A percentile compares a stretch with the other conserved stretches of the same genome.
Conservation (phyloP, 345 rosid genomes). For the Lepidium didymum region DNA sequence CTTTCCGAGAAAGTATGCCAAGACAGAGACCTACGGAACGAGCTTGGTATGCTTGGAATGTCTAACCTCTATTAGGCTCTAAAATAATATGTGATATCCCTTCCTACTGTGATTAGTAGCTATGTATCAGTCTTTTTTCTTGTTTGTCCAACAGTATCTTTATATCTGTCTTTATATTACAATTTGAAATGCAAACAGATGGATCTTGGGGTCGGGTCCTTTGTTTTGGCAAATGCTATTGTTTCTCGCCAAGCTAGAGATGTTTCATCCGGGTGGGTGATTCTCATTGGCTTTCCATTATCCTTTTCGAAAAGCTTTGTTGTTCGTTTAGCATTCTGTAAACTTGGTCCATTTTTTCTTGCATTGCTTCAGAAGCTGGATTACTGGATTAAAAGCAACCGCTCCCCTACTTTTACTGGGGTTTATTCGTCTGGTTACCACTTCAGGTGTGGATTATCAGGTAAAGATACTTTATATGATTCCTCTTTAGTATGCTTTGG, state of each 20-base stretch:
- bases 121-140: neutral
- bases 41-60: slow-evolving; percentile 50
- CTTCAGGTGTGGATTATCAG: slow-evolving; percentile 83
- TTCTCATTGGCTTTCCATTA: neutral
- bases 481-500: neutral
- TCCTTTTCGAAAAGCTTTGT: neutral
- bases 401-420: slow-evolving; percentile 67
- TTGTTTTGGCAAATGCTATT: slow-evolving; percentile 67
- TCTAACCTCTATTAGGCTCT: neutral
- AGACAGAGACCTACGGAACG: slow-evolving; percentile 80
- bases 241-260: slow-evolving; percentile 81
- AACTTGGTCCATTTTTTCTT: neutral
- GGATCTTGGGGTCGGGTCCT: slow-evolving; percentile 98
- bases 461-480: slow-evolving; percentile 21
- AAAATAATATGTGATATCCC: neutral
- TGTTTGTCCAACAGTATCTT: neutral
- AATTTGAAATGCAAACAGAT: slow-evolving; percentile 43
- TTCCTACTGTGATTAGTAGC: neutral
- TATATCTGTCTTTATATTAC: neutral
- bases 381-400: slow-evolving; percentile 42
- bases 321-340: neutral
- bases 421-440: slow-evolving; percentile 65
- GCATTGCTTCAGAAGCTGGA: slow-evolving; percentile 47
- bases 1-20: slow-evolving; percentile 81
- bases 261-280: slow-evolving; percentile 47